Evolutionary conservation across 192 early-diverging fungal genomes (phyloP).

Genomic region (Podila verticillata): DNA sequence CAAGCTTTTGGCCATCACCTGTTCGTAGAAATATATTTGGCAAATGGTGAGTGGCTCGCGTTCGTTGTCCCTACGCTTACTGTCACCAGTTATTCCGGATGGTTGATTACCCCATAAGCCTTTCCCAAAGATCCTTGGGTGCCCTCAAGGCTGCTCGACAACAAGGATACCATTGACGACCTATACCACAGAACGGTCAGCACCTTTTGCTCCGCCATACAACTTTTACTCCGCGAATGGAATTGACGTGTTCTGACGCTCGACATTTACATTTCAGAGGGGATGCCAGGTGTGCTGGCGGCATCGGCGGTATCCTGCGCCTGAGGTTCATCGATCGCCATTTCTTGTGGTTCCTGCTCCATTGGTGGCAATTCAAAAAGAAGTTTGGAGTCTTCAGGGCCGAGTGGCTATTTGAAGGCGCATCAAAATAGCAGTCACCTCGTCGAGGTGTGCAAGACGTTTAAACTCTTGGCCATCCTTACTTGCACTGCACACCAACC

Average conservation of each 20-base stretch:
- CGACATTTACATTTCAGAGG: conserved; percentile 18
- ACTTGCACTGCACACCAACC: neutral
- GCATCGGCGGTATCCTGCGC: neutral
- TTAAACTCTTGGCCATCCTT: neutral
- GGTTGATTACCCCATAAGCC: conserved; percentile 27
- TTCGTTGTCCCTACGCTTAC: neutral
- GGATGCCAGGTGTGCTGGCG: neutral
- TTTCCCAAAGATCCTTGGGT: conserved; percentile 40
- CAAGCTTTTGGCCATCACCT: conserved; percentile 51
- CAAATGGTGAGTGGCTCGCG: too few relatives aligned
- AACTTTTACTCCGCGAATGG: too few relatives aligned
- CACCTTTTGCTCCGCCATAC: neutral
- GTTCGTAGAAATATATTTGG: neutral
- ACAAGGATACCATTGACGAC: conserved; percentile 20
- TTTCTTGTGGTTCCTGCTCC: neutral
- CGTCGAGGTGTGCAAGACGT: neutral
- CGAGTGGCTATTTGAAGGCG: too few relatives aligned
- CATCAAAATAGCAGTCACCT: too few relatives aligned
- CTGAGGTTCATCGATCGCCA: too few relatives aligned
- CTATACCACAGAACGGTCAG: conserved; percentile 2
- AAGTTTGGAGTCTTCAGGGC: too few relatives aligned
- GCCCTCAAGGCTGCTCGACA: conserved; percentile 31
- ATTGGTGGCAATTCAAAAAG: neutral
- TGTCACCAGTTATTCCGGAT: neutral
- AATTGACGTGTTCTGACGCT: too few relatives aligned